Evolutionary conservation across 176 grass and related monocot species (phyloP).

Genomic region (Rhynchospora tenuis): DNA sequence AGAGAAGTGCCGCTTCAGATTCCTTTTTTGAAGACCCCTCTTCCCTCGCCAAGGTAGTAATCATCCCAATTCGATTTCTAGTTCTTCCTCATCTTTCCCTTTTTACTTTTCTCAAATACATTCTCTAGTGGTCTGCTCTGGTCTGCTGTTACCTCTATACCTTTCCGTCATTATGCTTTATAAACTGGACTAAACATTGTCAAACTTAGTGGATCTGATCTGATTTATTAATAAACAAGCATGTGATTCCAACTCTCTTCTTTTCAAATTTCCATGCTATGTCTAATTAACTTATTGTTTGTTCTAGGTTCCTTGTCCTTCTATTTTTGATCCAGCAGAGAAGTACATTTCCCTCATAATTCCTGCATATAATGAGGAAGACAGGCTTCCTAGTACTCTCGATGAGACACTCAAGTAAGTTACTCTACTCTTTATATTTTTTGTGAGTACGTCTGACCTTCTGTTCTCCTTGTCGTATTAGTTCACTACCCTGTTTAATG

Average conservation of each 20-base stretch:
- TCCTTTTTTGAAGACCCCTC: slow-evolving; percentile 85
- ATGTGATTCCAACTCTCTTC: not conserved
- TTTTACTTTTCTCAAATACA: too few relatives aligned
- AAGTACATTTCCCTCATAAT: slow-evolving; percentile 87
- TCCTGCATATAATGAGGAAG: slow-evolving; percentile 84
- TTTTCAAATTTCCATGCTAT: not conserved
- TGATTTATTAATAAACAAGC: too few relatives aligned
- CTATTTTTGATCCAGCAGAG: slow-evolving; percentile 67
- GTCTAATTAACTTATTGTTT: slow-evolving; percentile 3
- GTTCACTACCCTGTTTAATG: not conserved
- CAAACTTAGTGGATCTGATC: too few relatives aligned
- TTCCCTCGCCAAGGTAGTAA: slow-evolving; percentile 75
- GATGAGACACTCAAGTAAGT: slow-evolving; percentile 70
- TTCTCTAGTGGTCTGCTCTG: too few relatives aligned
- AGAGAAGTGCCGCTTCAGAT: slow-evolving; percentile 51
- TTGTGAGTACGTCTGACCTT: too few relatives aligned
- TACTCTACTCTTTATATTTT: not conserved
- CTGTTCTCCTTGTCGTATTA: not conserved
- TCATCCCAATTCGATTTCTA: not conserved
- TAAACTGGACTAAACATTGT: too few relatives aligned
- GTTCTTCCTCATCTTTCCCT: too few relatives aligned
- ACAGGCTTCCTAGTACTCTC: slow-evolving; percentile 63
- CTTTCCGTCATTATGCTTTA: not conserved
- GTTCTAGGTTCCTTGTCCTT: slow-evolving; percentile 69
- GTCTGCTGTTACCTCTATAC: not conserved